phyloP scores from a whole-genome alignment of 1,139 yeast species.

The Groenewaldozyma auringiensis region DNA sequence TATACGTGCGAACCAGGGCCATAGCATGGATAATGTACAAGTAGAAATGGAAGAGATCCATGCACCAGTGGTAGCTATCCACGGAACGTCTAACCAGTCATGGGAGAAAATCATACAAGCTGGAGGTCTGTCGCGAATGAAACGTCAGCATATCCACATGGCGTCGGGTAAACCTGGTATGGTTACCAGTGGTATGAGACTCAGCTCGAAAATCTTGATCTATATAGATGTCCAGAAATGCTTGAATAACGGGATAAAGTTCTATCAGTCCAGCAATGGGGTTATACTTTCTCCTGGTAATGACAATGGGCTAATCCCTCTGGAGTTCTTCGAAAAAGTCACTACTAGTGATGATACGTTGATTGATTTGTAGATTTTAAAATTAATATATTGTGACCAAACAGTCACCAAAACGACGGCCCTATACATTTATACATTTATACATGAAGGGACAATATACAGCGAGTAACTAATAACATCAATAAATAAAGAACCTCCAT shows the following conservation, averaged over 20 bases:
- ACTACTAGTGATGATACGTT: conserved; percentile 5
- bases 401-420: too few relatives aligned
- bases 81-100: conserved; percentile 65
- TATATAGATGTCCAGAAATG: conserved; percentile 51
- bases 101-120: conserved; percentile 42
- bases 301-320: conserved; percentile 43
- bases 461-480: too few relatives aligned
- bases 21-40: conserved; percentile 42
- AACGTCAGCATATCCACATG: conserved; percentile 78
- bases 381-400: too few relatives aligned
- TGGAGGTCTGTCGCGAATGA: conserved; percentile 63
- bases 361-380: not conserved
- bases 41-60: conserved; percentile 44
- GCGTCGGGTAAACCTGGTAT: conserved; percentile 41
- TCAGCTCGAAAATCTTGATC: conserved; percentile 51
- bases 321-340: conserved; percentile 38
- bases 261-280: conserved; percentile 61
- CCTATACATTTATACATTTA: too few relatives aligned
- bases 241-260: conserved; percentile 40
- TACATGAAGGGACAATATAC: too few relatives aligned
- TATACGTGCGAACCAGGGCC: conserved; percentile 93
- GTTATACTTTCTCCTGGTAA: conserved; percentile 68
- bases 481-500: too few relatives aligned
- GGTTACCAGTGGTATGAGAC: conserved; percentile 67
- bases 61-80: conserved; percentile 47